Percentiles rank a stretch among this genome's conserved stretches.
phyloP scores from a whole-genome alignment of 345 rosid genomes.

The Zanthoxylum bungeanum region DNA sequence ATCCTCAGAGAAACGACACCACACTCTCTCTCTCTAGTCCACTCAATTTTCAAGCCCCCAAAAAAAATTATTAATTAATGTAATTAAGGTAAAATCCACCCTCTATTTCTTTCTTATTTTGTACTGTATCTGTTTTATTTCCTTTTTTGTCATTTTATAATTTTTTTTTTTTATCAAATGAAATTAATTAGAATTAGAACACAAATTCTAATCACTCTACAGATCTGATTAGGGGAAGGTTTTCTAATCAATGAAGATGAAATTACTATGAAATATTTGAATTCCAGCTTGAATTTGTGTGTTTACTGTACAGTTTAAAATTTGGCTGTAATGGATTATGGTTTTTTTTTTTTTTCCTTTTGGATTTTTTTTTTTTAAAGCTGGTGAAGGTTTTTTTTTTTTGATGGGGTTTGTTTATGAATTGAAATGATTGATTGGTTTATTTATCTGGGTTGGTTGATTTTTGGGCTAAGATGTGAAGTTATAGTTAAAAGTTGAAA shows the following conservation, averaged over 20 bases:
- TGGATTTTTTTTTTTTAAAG: background rate
- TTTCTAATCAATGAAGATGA: background rate
- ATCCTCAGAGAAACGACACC: conserved; percentile 32
- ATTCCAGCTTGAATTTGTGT: background rate
- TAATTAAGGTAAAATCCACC: conserved; percentile 23
- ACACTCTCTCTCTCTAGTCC: conserved; percentile 3
- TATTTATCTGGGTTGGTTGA: background rate
- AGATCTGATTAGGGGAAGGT: background rate
- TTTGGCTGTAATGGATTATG: background rate
- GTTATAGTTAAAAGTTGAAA: conserved; percentile 1
- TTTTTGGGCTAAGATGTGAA: background rate
- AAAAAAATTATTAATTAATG: background rate
- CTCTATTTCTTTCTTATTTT: background rate
- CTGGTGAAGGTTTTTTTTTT: background rate
- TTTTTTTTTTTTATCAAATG: background rate
- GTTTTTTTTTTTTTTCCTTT: background rate
- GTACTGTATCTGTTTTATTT: background rate
- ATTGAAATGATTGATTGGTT: conserved; percentile 16
- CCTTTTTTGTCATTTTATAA: background rate
- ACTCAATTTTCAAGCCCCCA: conserved; percentile 16
- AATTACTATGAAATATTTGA: background rate
- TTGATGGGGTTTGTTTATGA: conserved; percentile 4
- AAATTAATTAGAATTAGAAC: background rate
- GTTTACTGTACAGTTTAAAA: background rate
- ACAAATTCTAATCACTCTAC: background rate